Conservation (phyloP, 2,329 filamentous ascomycete genomes). For the Nemania abortiva region DNA sequence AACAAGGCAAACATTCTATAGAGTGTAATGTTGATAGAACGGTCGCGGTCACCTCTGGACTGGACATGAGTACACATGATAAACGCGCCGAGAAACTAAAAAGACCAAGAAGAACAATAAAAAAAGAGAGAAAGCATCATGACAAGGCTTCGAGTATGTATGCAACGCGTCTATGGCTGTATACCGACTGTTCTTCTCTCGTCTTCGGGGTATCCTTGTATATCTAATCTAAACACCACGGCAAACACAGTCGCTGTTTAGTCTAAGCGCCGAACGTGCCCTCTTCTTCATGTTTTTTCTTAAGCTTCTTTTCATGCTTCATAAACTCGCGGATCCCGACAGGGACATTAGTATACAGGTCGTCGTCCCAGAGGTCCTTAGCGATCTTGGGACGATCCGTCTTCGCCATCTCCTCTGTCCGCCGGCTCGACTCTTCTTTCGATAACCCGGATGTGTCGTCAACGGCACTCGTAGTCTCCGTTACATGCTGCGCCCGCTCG, state of each 20-base stretch:
- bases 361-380: conserved; percentile 70
- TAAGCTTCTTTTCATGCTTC: conserved; percentile 93
- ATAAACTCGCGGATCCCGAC: conserved; percentile 97
- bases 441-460: neutral
- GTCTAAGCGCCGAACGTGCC: conserved; percentile 60
- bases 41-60: conserved; percentile 19
- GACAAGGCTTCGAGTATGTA: neutral
- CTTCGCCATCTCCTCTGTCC: conserved; percentile 47
- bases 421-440: conserved; percentile 66
- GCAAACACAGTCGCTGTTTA: conserved; percentile 17
- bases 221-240: conserved; percentile 4
- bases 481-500: conserved; percentile 47
- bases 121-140: conserved; percentile 8
- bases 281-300: conserved; percentile 75
- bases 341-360: conserved; percentile 83
- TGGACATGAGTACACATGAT: conserved; percentile 11
- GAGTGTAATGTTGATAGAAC: conserved; percentile 34
- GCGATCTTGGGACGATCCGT: conserved; percentile 56
- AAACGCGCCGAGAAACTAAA: neutral
- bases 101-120: neutral
- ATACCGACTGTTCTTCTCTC: neutral
- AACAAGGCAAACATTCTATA: conserved; percentile 32
- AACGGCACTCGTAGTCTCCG: neutral
- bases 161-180: conserved; percentile 14
- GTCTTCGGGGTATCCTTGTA: conserved; percentile 27